Evolutionary conservation across 441 rosid species (phyloP).

Genomic region (Adansonia rubrostipa): DNA sequence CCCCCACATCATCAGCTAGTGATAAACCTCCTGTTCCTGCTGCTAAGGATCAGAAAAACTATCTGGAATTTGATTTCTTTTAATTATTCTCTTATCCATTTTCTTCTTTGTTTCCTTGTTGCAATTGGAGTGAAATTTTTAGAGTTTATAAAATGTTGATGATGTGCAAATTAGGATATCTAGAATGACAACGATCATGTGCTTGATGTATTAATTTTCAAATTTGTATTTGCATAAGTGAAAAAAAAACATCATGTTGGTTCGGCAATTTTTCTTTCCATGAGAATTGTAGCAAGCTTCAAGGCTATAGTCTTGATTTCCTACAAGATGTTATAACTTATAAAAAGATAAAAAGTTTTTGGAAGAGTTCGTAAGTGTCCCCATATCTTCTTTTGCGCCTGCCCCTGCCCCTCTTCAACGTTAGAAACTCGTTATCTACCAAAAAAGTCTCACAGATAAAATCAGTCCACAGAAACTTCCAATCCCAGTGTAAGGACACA

Average conservation of each 20-base stretch:
- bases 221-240: conserved; percentile 9
- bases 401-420: not conserved
- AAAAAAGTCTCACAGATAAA: no score
- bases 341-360: no score
- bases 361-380: not conserved
- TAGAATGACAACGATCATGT: not conserved
- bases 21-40: conserved; percentile 37
- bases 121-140: not conserved
- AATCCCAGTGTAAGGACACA: no score
- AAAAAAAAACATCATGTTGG: conserved; percentile 11
- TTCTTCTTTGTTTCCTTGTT: conserved; percentile 14
- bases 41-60: conserved; percentile 54
- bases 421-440: no score
- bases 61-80: conserved; percentile 90
- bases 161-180: not conserved
- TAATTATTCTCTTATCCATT: conserved; percentile 30
- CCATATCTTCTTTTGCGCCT: not conserved
- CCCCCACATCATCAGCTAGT: conserved; percentile 43
- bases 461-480: no score
- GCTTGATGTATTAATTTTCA: conserved; percentile 18
- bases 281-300: not conserved
- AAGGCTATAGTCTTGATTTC: not conserved
- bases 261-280: not conserved
- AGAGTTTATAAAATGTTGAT: conserved; percentile 14
- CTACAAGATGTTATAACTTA: not conserved